phyloP scores from a whole-genome alignment of 2,329 filamentous ascomycete genomes.

The Grosmannia clavigera region DNA sequence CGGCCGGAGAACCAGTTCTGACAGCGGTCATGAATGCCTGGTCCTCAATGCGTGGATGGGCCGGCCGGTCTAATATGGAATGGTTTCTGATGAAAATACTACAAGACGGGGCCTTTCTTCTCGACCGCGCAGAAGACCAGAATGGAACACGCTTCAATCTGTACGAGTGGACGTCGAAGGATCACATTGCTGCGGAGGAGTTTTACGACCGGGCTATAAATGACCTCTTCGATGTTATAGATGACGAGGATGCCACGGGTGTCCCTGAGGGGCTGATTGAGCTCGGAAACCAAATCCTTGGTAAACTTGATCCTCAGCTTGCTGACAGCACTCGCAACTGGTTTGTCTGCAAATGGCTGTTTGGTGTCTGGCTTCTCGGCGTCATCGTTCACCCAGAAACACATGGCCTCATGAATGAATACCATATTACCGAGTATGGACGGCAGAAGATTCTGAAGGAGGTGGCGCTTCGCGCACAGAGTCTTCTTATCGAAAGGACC shows the following conservation, averaged over 20 bases:
- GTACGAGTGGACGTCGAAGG: constrained; percentile 61
- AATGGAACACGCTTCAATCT: constrained; percentile 59
- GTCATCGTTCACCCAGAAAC: constrained; percentile 83
- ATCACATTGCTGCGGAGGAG: constrained; percentile 70
- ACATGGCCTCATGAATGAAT: constrained; percentile 67
- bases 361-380: constrained; percentile 73
- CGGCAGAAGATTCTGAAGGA: constrained; percentile 71
- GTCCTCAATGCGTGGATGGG: constrained; percentile 79
- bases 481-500: constrained; percentile 65
- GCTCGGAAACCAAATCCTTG: constrained; percentile 71
- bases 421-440: constrained; percentile 84
- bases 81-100: constrained; percentile 91
- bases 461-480: constrained; percentile 68
- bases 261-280: constrained; percentile 78
- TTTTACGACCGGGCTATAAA: constrained; percentile 78
- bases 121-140: constrained; percentile 75
- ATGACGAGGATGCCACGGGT: constrained; percentile 71
- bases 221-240: constrained; percentile 73
- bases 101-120: constrained; percentile 80
- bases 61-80: constrained; percentile 78
- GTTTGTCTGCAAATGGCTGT: constrained; percentile 84
- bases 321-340: constrained; percentile 68
- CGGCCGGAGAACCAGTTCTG: constrained; percentile 67
- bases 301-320: constrained; percentile 59
- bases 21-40: constrained; percentile 79